Base-by-base conservation (phyloP, 768 basidiomycete species). In the Tulasnella sp. region DNA sequence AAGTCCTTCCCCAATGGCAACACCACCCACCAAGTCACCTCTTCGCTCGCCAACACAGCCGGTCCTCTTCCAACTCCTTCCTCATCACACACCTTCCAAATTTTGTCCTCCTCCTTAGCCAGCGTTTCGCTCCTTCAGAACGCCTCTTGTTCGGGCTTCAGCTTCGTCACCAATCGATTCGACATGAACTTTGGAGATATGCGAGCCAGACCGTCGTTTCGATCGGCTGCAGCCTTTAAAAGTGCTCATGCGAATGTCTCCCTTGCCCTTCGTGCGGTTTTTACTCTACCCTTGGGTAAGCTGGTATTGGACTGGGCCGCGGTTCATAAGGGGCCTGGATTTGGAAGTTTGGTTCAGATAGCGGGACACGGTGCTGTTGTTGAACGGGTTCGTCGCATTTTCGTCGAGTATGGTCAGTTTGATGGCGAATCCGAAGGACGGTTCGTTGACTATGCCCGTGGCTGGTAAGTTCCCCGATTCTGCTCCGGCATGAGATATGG, bases 371-470 rank as follows among this genome's bases (percentile, higher is more conserved):
- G 89, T 91, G 7, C 84, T 99, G 69, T 80, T 90, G 5, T 81
- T 92, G 46, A 99, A 99, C 81, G 97, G 96, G 0, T 82, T 87
- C 18, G 90, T 99, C 82, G 98, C 98, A 98, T 98, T 82, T 42
- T 92, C 90, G 18, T 86, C 99, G 74, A 99, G 99, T 81, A 90
- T 98, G 2, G 93, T 98, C 77, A 94, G 92, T 83, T 98, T 99
- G 82, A 93, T 93, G 55, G 94, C 98, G n/a, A 99, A 99, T 85
- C 91, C 92, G 84, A 91, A 92, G 82, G 91, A 94, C 0, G 95
- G 96, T 2, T 91, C 95, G 16, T 83, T 97, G 80, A 92, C 91
- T 20, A 97, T 96, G 93, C 94, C 92, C 11, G 95, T 97, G 70
- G 93, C 94, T 79, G 92, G 92, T 93, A 79, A 77, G 90, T 48